phyloP scores from a whole-genome alignment of 371 early-diverging fungal genomes.

The Mortierella sp. region DNA sequence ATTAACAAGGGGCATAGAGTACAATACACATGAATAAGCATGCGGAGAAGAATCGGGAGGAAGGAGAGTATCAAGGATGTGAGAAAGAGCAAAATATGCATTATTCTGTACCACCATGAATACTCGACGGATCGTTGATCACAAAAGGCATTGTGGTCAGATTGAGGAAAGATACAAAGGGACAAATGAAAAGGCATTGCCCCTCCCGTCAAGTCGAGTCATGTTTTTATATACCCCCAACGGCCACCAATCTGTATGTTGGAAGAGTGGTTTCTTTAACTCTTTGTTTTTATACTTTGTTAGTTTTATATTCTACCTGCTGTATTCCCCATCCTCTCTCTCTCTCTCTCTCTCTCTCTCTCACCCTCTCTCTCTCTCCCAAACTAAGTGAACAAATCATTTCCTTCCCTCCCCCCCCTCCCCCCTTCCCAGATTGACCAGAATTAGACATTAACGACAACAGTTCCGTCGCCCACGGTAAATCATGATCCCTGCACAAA shows the following conservation, averaged over 20 bases:
- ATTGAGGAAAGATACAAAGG: neutral
- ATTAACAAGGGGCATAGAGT: neutral
- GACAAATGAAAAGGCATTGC: conserved; percentile 7
- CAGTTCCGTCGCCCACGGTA: neutral
- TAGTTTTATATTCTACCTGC: neutral
- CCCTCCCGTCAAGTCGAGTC: conserved; percentile 4
- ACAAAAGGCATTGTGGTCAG: neutral
- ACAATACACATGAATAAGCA: neutral
- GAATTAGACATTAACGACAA: neutral
- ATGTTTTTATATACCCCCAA: neutral
- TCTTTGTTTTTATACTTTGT: neutral
- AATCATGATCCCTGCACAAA: neutral
- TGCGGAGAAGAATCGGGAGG: neutral
- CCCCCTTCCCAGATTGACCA: neutral
- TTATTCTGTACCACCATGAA: conserved; percentile 15
- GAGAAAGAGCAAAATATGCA: neutral
- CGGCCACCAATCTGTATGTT: neutral
- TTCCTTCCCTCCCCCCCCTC: too few species aligned
- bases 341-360: neutral
- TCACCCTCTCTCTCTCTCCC: neutral
- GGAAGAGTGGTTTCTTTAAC: neutral
- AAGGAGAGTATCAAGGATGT: neutral
- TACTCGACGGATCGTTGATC: neutral
- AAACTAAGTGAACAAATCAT: neutral
- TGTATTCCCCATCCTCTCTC: neutral